These are phyloP conservation scores for Cardamine occulta DNA, from an alignment of 345 rosid species.

Conservation along the genomic window DNA sequence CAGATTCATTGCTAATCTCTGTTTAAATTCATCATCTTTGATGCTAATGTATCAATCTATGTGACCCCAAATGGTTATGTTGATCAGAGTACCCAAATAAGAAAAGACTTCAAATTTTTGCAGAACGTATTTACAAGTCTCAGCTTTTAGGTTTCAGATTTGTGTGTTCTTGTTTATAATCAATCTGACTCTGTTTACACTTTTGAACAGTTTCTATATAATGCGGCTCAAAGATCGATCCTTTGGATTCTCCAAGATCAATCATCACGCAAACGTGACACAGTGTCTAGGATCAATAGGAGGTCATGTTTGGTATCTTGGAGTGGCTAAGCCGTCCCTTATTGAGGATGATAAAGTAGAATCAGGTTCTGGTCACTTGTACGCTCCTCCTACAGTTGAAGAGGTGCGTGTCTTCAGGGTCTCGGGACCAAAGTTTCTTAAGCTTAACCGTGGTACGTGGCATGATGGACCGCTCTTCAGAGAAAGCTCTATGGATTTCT, in stretches of 20 bases:
- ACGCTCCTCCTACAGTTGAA: slow-evolving; percentile 63
- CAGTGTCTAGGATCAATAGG: slow-evolving; percentile 89
- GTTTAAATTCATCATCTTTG: neutral
- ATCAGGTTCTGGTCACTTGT: slow-evolving; percentile 60
- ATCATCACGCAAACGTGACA: slow-evolving; percentile 86
- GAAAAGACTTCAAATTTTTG: neutral
- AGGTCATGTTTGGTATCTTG: slow-evolving; percentile 77
- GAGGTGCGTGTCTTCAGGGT: slow-evolving; percentile 65
- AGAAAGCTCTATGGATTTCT: slow-evolving; percentile 66
- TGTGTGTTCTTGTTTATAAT: neutral
- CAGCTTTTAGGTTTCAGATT: slow-evolving; percentile 13
- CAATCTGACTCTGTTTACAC: neutral
- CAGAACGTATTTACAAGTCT: neutral
- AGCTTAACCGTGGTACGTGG: slow-evolving; percentile 79
- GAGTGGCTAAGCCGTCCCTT: slow-evolving; percentile 71
- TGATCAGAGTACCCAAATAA: neutral
- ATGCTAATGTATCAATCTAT: neutral
- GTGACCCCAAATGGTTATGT: neutral
- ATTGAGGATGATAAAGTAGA: slow-evolving; percentile 44
- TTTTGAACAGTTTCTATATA: slow-evolving; percentile 57
- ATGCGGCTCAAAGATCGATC: slow-evolving; percentile 57
- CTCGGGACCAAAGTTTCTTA: slow-evolving; percentile 70
- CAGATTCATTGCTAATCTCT: neutral
- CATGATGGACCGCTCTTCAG: slow-evolving; percentile 79
- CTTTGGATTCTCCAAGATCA: slow-evolving; percentile 54